Percentiles rank a stretch among this genome's conserved stretches.
Evolutionary conservation across 2,329 filamentous ascomycete genomes (phyloP).

Genomic region (Talaromyces sp.): DNA sequence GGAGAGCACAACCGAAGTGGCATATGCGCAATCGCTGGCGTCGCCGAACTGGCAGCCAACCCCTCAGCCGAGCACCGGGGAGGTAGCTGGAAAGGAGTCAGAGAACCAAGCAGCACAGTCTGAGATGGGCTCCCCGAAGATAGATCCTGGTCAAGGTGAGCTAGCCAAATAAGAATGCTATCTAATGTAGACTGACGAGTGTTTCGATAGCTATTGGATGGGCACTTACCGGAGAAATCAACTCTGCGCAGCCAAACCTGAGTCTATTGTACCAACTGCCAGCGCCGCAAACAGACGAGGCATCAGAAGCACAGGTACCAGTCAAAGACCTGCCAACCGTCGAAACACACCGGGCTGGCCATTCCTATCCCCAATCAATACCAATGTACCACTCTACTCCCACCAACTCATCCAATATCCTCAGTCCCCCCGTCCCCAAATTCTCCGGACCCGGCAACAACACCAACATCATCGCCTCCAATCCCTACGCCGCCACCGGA

Average conservation of each 20-base stretch:
- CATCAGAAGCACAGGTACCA: slow-evolving; percentile 27
- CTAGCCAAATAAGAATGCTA: slow-evolving; percentile 1
- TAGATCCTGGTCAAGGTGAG: slow-evolving; percentile 52
- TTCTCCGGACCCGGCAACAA: slow-evolving; percentile 6
- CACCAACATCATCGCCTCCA: not conserved
- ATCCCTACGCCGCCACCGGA: not conserved
- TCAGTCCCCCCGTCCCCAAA: slow-evolving; percentile 1
- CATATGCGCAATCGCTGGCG: slow-evolving; percentile 50
- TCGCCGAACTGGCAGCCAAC: slow-evolving; percentile 48
- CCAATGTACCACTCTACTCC: slow-evolving; percentile 22
- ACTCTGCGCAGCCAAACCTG: slow-evolving; percentile 78
- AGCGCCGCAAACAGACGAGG: slow-evolving; percentile 27
- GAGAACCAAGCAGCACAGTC: slow-evolving; percentile 26
- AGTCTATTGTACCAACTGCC: slow-evolving; percentile 73
- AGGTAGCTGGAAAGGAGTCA: slow-evolving; percentile 21
- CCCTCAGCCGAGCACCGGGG: slow-evolving; percentile 22
- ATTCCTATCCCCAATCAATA: slow-evolving; percentile 31
- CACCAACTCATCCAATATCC: not conserved
- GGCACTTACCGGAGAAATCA: slow-evolving; percentile 83
- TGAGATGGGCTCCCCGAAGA: slow-evolving; percentile 43
- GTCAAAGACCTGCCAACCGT: slow-evolving; percentile 28
- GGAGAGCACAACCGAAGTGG: slow-evolving; percentile 62
- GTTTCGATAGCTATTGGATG: slow-evolving; percentile 65
- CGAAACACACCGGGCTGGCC: slow-evolving; percentile 22
- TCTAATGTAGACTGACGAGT: slow-evolving; percentile 18